Evolutionary conservation across 805 yeast species (phyloP).

Genomic region (Kodamaea neixiangensis): DNA sequence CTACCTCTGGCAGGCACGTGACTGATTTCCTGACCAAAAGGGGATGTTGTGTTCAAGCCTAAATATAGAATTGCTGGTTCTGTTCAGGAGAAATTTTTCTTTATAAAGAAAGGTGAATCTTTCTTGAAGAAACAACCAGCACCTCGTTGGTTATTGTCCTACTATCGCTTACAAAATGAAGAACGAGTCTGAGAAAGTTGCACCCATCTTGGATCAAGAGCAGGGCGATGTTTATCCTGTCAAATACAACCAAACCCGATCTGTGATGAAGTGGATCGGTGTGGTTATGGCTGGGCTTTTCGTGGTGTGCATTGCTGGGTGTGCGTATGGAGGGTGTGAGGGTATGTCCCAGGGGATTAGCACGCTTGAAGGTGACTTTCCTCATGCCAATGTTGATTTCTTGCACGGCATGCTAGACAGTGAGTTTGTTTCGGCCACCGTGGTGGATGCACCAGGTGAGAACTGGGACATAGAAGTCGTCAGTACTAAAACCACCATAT

Average conservation of each 20-base stretch:
- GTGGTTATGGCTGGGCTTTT: neutral
- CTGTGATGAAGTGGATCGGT: neutral
- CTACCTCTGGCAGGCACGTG: neutral
- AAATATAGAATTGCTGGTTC: constrained; percentile 6
- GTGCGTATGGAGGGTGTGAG: neutral
- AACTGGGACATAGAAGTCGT: no score
- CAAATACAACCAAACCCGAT: constrained; percentile 7
- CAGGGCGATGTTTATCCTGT: constrained; percentile 1
- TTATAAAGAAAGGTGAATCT: neutral
- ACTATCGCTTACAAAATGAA: neutral
- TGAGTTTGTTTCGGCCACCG: no score
- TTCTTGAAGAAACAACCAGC: neutral
- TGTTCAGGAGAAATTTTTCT: constrained; percentile 1
- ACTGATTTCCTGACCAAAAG: neutral
- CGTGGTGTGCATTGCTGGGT: neutral
- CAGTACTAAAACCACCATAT: neutral
- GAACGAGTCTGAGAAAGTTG: constrained; percentile 1
- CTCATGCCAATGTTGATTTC: neutral
- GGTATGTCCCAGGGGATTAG: neutral
- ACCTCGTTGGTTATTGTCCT: neutral
- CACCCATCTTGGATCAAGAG: constrained; percentile 1
- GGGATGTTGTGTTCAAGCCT: neutral
- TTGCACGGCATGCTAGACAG: no score
- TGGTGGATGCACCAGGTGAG: no score
- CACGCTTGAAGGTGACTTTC: neutral